phyloP scores from a whole-genome alignment of 2,329 filamentous ascomycete species.

The Allantophomopsis cytisporea region DNA sequence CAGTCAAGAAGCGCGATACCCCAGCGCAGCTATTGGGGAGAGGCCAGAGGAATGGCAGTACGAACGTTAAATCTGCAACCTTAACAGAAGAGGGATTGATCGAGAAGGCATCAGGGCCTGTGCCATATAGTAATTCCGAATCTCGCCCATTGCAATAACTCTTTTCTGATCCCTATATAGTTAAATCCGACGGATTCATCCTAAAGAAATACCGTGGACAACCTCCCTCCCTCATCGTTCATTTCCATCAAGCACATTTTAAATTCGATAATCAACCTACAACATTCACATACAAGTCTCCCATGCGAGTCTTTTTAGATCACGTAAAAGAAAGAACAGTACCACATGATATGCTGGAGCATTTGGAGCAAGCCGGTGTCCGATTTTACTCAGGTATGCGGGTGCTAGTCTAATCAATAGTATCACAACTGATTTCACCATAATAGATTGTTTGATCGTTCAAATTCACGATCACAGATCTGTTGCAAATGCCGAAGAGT shows the following conservation, averaged over 20 bases:
- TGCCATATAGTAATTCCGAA: conserved; percentile 33
- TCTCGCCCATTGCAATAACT: conserved; percentile 9
- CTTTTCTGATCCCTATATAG: conserved; percentile 25
- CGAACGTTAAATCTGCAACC: conserved; percentile 3
- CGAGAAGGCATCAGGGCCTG: conserved; percentile 25
- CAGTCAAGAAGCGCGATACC: conserved; percentile 45
- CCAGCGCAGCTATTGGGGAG: conserved; percentile 28
- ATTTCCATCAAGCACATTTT: conserved; percentile 77
- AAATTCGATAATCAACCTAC: conserved; percentile 89
- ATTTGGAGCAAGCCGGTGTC: conserved; percentile 58
- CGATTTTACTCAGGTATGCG: conserved; percentile 71
- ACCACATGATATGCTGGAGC: conserved; percentile 77
- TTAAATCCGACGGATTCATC: conserved; percentile 63
- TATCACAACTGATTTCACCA: conserved; percentile 1
- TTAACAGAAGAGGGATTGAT: too few relatives aligned
- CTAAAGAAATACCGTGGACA: conserved; percentile 64
- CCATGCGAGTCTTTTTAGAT: conserved; percentile 69
- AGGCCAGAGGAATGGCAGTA: conserved; percentile 33
- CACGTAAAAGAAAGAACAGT: conserved; percentile 66
- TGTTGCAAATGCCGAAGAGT: conserved; percentile 43
- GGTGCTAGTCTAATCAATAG: not conserved
- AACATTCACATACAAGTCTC: conserved; percentile 82
- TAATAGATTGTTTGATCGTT: conserved; percentile 68
- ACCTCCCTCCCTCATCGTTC: conserved; percentile 73
- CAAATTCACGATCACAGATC: conserved; percentile 83